Percentiles rank a stretch among this genome's conserved stretches.
These are phyloP conservation scores for Licmophora abbreviata DNA, from an alignment of 108 stramenopile species.

Conservation along the genomic window DNA sequence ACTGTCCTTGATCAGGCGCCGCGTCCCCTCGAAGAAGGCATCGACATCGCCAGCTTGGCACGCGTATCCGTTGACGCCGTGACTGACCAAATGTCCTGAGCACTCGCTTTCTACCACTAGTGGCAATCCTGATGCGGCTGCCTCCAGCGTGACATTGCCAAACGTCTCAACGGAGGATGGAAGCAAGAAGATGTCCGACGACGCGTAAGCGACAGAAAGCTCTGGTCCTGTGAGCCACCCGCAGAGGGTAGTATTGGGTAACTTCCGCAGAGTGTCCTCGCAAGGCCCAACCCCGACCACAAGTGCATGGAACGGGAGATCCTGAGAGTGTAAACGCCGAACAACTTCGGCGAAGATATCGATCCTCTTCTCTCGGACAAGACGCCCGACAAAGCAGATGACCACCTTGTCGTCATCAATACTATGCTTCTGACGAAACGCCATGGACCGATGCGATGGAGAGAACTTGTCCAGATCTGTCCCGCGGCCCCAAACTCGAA, in stretches of 20 bases:
- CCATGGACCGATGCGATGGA: conserved; percentile 30
- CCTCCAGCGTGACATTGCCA: conserved; percentile 80
- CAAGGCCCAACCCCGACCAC: conserved; percentile 59
- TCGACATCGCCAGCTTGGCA: conserved; percentile 33
- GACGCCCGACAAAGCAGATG: conserved; percentile 51
- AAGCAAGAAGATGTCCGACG: conserved; percentile 75
- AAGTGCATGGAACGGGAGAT: conserved; percentile 32
- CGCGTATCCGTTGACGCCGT: conserved; percentile 45
- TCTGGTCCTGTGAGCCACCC: conserved; percentile 62
- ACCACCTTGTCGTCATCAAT: conserved; percentile 50
- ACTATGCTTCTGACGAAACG: conserved; percentile 40
- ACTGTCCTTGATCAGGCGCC: conserved; percentile 25
- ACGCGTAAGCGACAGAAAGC: conserved; percentile 53
- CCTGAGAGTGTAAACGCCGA: conserved; percentile 16
- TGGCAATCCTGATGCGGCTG: conserved; percentile 76
- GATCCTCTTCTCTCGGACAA: conserved; percentile 70
- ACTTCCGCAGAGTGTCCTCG: conserved; percentile 28
- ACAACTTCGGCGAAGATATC: conserved; percentile 48
- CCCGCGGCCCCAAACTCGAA: conserved; percentile 69
- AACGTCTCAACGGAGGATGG: conserved; percentile 80
- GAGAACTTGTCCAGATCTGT: conserved; percentile 59
- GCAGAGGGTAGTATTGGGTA: conserved; percentile 39
- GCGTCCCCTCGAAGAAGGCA: conserved; percentile 35
- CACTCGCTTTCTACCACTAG: conserved; percentile 69
- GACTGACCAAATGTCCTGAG: conserved; percentile 48